A percentile compares a stretch with the other conserved stretches of the same genome.
Conservation (phyloP, 202 grass and related monocot species). For the Elaeis oleifera region DNA sequence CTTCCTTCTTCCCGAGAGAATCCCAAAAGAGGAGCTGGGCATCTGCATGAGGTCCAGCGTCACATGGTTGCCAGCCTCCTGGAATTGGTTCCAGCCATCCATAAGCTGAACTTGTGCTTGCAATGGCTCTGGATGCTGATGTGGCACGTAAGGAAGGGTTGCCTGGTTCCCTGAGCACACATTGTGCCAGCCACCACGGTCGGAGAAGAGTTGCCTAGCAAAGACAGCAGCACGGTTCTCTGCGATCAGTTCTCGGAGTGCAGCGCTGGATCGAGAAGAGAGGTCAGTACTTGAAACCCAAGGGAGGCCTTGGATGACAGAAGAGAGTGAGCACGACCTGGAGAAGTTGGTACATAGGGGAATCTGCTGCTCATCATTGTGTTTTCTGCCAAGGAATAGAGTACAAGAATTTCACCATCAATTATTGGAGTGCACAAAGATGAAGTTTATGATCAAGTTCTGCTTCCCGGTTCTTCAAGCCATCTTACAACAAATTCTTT, state of each 20-base stretch:
- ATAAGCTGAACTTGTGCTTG: not conserved
- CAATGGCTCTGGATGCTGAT: constrained; percentile 5
- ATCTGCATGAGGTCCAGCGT: constrained; percentile 80
- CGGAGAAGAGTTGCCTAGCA: constrained; percentile 47
- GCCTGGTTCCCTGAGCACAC: not conserved
- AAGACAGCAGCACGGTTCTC: constrained; percentile 81
- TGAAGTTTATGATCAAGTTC: too few relatives aligned
- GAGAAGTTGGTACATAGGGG: constrained; percentile 27
- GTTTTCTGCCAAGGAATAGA: constrained; percentile 30
- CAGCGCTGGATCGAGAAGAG: constrained; percentile 67
- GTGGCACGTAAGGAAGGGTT: not conserved
- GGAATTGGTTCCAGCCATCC: constrained; percentile 11
- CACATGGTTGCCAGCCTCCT: constrained; percentile 27
- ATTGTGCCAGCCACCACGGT: constrained; percentile 16
- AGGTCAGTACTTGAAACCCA: constrained; percentile 42
- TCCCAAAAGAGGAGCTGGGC: constrained; percentile 13
- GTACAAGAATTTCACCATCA: too few relatives aligned
- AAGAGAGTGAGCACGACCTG: constrained; percentile 96
- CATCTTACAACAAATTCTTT: too few relatives aligned
- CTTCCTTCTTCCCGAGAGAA: constrained; percentile 21
- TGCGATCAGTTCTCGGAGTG: constrained; percentile 74
- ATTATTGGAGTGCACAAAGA: too few relatives aligned
- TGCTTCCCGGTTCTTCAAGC: too few relatives aligned
- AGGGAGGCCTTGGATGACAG: constrained; percentile 88
- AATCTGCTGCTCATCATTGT: constrained; percentile 20